phyloP scores from a whole-genome alignment of 768 basidiomycete species.

The Suillus cothurnatus region DNA sequence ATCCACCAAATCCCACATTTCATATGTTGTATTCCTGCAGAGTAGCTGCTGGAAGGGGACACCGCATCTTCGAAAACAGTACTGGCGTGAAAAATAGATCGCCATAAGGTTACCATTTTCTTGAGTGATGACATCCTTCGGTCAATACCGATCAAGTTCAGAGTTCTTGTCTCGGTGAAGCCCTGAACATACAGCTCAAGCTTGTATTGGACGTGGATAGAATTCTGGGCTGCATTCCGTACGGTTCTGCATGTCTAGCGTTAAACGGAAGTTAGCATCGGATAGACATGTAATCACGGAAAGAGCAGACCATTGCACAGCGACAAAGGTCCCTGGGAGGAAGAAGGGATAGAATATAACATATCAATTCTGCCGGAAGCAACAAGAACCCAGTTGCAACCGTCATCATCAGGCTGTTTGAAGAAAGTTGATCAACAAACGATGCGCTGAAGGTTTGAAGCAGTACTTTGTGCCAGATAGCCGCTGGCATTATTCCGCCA shows the following conservation, averaged over 20 bases:
- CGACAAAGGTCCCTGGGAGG: background rate
- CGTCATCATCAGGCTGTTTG: background rate
- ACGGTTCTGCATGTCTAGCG: background rate
- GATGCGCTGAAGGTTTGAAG: background rate
- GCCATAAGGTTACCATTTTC: background rate
- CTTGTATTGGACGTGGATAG: background rate
- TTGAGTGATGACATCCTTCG: background rate
- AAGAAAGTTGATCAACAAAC: background rate
- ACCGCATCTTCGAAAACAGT: background rate
- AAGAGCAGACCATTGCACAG: background rate
- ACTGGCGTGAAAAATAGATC: background rate
- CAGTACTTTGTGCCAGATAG: background rate
- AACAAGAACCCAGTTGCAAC: background rate
- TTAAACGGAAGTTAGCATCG: background rate
- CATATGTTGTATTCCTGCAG: background rate
- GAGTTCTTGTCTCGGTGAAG: background rate
- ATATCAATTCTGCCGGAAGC: background rate
- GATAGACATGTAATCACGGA: background rate
- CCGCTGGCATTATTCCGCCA: background rate
- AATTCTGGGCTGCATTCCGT: background rate
- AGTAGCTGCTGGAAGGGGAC: background rate
- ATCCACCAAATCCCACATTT: constrained; percentile 5
- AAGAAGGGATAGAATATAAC: background rate
- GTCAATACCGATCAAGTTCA: background rate
- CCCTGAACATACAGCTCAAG: constrained; percentile 1